Evolutionary conservation across 2,329 filamentous ascomycete genomes (phyloP).

Genomic region (Sclerotinia sclerotiorum): DNA sequence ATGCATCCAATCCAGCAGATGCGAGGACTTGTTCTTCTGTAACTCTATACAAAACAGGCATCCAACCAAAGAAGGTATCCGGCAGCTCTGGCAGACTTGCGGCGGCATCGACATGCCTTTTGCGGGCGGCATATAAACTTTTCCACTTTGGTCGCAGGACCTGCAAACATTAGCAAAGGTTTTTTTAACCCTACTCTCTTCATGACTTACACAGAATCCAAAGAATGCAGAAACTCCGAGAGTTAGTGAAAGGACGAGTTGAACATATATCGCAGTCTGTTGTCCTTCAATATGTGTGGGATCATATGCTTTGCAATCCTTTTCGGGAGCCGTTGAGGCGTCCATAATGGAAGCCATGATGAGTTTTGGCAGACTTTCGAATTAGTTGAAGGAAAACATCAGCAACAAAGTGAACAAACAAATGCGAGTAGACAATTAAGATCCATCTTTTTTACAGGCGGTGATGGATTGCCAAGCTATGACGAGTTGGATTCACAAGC

Average conservation of each 20-base stretch:
- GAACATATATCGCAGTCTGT: slow-evolving; percentile 47
- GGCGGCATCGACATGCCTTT: slow-evolving; percentile 64
- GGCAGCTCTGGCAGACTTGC: slow-evolving; percentile 73
- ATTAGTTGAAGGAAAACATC: slow-evolving; percentile 13
- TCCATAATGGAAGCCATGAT: slow-evolving; percentile 28
- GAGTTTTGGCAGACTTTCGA: background rate
- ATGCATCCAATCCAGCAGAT: slow-evolving; percentile 91
- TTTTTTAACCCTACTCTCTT: slow-evolving; percentile 9
- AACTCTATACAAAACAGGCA: slow-evolving; percentile 78
- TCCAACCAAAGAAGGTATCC: slow-evolving; percentile 88
- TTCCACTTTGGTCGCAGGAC: slow-evolving; percentile 89
- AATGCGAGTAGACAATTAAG: background rate
- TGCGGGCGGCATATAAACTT: slow-evolving; percentile 83
- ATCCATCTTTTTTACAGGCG: slow-evolving; percentile 2
- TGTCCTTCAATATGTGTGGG: slow-evolving; percentile 35
- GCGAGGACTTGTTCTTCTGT: slow-evolving; percentile 86
- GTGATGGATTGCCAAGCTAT: slow-evolving; percentile 16
- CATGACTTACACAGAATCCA: slow-evolving; percentile 66
- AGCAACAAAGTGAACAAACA: background rate
- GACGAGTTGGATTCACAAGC: slow-evolving; percentile 1
- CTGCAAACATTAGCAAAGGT: slow-evolving; percentile 48
- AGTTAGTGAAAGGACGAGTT: slow-evolving; percentile 69
- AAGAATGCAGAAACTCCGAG: slow-evolving; percentile 72
- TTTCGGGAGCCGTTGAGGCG: slow-evolving; percentile 19
- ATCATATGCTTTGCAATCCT: slow-evolving; percentile 34